phyloP scores from a whole-genome alignment of 2,329 filamentous ascomycete species.

The Nigrospora osmanthi region DNA sequence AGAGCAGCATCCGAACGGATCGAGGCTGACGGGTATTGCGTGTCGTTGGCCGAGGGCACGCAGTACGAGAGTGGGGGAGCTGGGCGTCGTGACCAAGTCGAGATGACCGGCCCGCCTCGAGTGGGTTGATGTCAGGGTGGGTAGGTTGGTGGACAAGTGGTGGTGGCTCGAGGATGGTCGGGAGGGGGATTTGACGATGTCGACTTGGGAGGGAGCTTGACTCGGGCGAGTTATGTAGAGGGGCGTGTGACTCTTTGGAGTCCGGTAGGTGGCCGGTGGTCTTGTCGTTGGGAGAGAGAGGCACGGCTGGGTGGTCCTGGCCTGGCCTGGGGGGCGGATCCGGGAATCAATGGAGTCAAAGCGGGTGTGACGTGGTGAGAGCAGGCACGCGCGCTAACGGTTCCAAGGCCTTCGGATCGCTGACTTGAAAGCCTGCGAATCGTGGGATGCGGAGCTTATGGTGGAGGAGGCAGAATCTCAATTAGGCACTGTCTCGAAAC shows the following conservation, averaged over 20 bases:
- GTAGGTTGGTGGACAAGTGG: neutral
- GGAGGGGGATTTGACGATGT: slow-evolving; percentile 5
- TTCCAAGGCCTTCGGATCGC: slow-evolving; percentile 8
- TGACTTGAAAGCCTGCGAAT: neutral
- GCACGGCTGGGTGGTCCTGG: slow-evolving; percentile 14
- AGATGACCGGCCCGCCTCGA: slow-evolving; percentile 16
- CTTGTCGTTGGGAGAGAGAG: slow-evolving; percentile 11
- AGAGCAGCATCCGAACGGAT: slow-evolving; percentile 16
- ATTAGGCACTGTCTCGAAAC: neutral
- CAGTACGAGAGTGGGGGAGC: slow-evolving; percentile 6
- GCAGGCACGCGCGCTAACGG: slow-evolving; percentile 8
- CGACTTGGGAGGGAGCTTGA: slow-evolving; percentile 9
- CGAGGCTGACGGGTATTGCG: neutral
- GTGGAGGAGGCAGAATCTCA: slow-evolving; percentile 5
- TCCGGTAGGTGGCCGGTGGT: slow-evolving; percentile 12
- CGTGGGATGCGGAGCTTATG: slow-evolving; percentile 9
- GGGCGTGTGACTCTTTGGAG: slow-evolving; percentile 38
- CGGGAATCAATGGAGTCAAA: slow-evolving; percentile 16
- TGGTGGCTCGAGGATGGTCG: neutral
- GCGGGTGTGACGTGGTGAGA: slow-evolving; percentile 23
- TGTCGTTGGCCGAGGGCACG: slow-evolving; percentile 2
- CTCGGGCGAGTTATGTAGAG: slow-evolving; percentile 31
- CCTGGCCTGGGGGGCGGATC: slow-evolving; percentile 17
- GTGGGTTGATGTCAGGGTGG: slow-evolving; percentile 3
- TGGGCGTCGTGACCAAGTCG: slow-evolving; percentile 16